Percentiles rank a stretch among this genome's conserved stretches.
Evolutionary conservation across 305 asterid species (phyloP).

Genomic region (Caryopteris hybrid): DNA sequence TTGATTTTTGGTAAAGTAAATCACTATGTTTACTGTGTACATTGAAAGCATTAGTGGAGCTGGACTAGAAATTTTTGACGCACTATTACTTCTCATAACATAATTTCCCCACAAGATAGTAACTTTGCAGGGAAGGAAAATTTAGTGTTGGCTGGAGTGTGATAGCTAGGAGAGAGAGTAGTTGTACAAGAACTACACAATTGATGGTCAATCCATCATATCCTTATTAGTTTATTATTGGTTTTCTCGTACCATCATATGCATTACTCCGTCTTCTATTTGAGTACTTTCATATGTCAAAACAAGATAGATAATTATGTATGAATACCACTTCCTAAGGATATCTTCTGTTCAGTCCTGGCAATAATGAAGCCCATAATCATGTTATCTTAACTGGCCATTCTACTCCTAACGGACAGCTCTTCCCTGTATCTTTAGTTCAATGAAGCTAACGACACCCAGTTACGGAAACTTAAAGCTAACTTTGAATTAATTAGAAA

Average conservation of each 20-base stretch:
- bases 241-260: neutral
- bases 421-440: neutral
- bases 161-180: neutral
- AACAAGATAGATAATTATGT: neutral
- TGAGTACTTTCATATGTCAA: neutral
- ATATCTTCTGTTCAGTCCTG: neutral
- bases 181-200: neutral
- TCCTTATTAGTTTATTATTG: neutral
- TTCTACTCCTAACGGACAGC: neutral
- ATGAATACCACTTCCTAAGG: neutral
- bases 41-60: neutral
- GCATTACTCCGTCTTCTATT: neutral
- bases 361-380: neutral
- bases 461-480: neutral
- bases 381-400: neutral
- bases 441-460: neutral
- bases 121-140: neutral
- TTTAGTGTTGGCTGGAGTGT: neutral
- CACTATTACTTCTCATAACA: neutral
- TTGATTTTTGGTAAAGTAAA: neutral
- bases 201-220: neutral
- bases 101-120: neutral
- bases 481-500: slow-evolving; percentile 1
- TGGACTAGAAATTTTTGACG: neutral
- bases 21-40: neutral